Evolutionary conservation across 805 yeast species (phyloP).

Genomic region (Candida vaughaniae): DNA sequence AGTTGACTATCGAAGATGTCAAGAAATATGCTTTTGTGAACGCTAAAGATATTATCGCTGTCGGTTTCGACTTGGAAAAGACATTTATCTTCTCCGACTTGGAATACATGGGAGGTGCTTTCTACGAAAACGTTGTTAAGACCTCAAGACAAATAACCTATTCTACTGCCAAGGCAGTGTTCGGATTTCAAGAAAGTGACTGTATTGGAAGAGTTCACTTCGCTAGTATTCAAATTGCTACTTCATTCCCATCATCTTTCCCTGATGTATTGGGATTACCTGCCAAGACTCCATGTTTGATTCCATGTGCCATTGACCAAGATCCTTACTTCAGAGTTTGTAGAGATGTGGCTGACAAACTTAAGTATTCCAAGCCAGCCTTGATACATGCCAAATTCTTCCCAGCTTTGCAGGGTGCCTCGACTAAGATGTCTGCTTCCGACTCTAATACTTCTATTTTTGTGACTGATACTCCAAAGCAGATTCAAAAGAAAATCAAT

Average conservation of each 20-base stretch:
- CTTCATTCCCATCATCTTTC: conserved; percentile 94
- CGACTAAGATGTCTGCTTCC: conserved; percentile 95
- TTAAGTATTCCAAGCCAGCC: conserved; percentile 87
- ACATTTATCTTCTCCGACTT: conserved; percentile 94
- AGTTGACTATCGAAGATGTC: conserved; percentile 85
- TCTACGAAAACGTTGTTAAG: conserved; percentile 91
- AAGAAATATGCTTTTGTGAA: conserved; percentile 76
- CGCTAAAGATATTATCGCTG: conserved; percentile 89
- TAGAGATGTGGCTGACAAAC: conserved; percentile 94
- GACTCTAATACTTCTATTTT: conserved; percentile 88
- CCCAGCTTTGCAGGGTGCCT: conserved; percentile 97
- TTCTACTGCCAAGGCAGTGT: conserved; percentile 95
- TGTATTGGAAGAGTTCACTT: conserved; percentile 93
- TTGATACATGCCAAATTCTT: conserved; percentile 91
- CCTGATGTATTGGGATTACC: conserved; percentile 89
- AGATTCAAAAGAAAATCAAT: conserved; percentile 90
- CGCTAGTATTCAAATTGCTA: conserved; percentile 93
- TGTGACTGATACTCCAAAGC: conserved; percentile 92
- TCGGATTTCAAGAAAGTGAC: conserved; percentile 93
- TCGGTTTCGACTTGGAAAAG: conserved; percentile 92
- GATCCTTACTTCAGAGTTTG: conserved; percentile 98
- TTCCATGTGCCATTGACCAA: conserved; percentile 99
- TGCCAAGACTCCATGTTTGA: conserved; percentile 89
- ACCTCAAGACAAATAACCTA: conserved; percentile 93
- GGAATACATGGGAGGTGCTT: conserved; percentile 88